These are phyloP conservation scores for Penicillium carneum DNA, from an alignment of 2,329 filamentous ascomycete genomes.

Conservation along the genomic window DNA sequence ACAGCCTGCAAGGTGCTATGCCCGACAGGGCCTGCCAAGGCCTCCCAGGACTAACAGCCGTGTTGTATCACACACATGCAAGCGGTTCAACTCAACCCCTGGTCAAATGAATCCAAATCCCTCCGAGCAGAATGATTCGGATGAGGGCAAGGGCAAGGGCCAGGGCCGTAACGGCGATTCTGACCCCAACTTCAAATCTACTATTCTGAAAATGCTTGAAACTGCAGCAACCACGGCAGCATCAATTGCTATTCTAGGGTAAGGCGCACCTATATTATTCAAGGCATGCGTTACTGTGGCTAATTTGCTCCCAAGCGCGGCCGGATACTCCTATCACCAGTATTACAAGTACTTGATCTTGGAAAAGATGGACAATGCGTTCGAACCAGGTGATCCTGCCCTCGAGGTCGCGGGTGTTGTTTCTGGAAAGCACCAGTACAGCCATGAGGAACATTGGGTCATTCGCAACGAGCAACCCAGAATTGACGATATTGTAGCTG, in stretches of 20 bases:
- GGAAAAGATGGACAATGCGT: slow-evolving; percentile 91
- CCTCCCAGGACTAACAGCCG: slow-evolving; percentile 22
- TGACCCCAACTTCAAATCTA: slow-evolving; percentile 48
- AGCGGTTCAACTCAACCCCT: slow-evolving; percentile 37
- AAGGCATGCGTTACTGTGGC: slow-evolving; percentile 5
- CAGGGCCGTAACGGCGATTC: slow-evolving; percentile 34
- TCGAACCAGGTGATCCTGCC: slow-evolving; percentile 88
- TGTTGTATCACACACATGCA: slow-evolving; percentile 23
- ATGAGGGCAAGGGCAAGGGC: slow-evolving; percentile 37
- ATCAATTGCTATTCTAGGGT: slow-evolving; percentile 74
- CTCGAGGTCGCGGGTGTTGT: slow-evolving; percentile 74
- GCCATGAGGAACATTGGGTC: slow-evolving; percentile 74
- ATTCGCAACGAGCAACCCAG: slow-evolving; percentile 78
- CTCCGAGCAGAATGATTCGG: slow-evolving; percentile 42
- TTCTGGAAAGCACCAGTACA: slow-evolving; percentile 48
- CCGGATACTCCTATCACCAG: slow-evolving; percentile 79
- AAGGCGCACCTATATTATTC: slow-evolving; percentile 31
- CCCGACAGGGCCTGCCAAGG: slow-evolving; percentile 30
- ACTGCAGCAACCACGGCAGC: slow-evolving; percentile 77
- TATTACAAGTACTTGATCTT: slow-evolving; percentile 89
- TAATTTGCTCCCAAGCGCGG: slow-evolving; percentile 51
- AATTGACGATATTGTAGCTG: slow-evolving; percentile 83
- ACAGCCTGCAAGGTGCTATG: slow-evolving; percentile 32
- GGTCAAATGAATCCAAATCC: slow-evolving; percentile 38
- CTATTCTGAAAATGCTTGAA: slow-evolving; percentile 71